Evolutionary conservation across 2,329 filamentous ascomycete species (phyloP), one percentile per base, ranked within the genome.

Genomic region (Cladophialophora psammophila): DNA sequence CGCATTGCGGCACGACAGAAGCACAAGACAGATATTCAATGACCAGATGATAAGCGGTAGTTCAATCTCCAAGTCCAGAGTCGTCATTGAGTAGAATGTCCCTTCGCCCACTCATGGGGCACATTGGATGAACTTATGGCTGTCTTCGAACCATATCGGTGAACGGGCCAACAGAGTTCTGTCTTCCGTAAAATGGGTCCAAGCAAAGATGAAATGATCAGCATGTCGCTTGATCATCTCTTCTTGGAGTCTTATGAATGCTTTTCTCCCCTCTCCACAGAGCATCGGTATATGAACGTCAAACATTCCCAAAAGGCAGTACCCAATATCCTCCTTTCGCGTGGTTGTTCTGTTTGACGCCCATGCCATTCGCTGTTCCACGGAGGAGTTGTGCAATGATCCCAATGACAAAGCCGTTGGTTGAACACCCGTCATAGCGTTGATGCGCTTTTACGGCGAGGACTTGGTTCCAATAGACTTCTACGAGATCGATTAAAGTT

Each of bases 251-350:
- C 70, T 31, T 31, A 48, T 55, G 38, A 76, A 75, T 7, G 75
- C 74, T 18, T 71, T 73, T 2, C 68, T 60, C 5, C 73, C 74
- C 42, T 77, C 75, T 3, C 82, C 82, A 57, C 83, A 84, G 0
- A 83, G 59, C 4, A 83, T 69, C 0, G 81, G 76, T 77, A 84
- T 81, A 42, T 79, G 76, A 18, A 84, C 74, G 0, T 74, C 74
- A 34, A 84, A 83, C 0, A 84, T 75, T 0, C 82, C 82, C 2
- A 84, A 61, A 0, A 84, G 72, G 10, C 76, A 81, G 50, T 84
- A 84, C 0, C 80, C 80, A 8, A 75, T 74, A 42, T 83, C 82
- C 54, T 84, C 81, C 0, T 57, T 4, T 5, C 76, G 63, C 0
- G 73, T 75, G 0, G 80, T 82, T 2, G 71, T 63, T 15, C 75